phyloP scores from a whole-genome alignment of 2,329 filamentous ascomycete species.

The Beauveria medogensis region DNA sequence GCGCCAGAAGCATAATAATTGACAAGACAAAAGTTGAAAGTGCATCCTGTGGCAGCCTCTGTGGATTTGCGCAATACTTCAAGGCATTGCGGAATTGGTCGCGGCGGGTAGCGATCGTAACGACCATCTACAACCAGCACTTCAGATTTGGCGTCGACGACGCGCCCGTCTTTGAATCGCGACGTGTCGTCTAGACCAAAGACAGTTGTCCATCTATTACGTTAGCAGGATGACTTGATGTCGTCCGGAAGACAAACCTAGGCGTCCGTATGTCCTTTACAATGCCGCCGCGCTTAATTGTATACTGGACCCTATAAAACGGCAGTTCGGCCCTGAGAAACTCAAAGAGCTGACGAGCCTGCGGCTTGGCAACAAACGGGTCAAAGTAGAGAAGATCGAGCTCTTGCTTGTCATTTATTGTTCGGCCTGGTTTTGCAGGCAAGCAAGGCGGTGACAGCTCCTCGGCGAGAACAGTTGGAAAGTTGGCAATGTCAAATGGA shows the following conservation, averaged over 20 bases:
- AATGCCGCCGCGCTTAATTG: slow-evolving; percentile 56
- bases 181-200: slow-evolving; percentile 56
- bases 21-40: slow-evolving; percentile 71
- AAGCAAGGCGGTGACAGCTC: slow-evolving; percentile 33
- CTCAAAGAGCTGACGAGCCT: slow-evolving; percentile 54
- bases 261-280: slow-evolving; percentile 53
- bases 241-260: slow-evolving; percentile 24
- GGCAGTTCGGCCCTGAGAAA: slow-evolving; percentile 65
- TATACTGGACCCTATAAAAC: slow-evolving; percentile 70
- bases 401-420: slow-evolving; percentile 59
- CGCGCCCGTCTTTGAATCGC: slow-evolving; percentile 41
- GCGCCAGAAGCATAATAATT: slow-evolving; percentile 75
- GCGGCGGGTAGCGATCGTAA: slow-evolving; percentile 48
- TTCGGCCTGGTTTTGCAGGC: slow-evolving; percentile 43
- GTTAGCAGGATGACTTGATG: not conserved
- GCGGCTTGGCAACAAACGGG: slow-evolving; percentile 55
- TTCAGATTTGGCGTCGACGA: slow-evolving; percentile 36
- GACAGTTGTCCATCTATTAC: slow-evolving; percentile 41
- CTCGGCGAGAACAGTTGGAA: slow-evolving; percentile 30
- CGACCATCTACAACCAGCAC: slow-evolving; percentile 41
- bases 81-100: slow-evolving; percentile 64
- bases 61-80: slow-evolving; percentile 54
- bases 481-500: slow-evolving; percentile 40
- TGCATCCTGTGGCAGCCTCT: slow-evolving; percentile 57
- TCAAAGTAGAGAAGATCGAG: slow-evolving; percentile 70